Percentiles rank a stretch among this genome's conserved stretches.
phyloP scores from a whole-genome alignment of 345 rosid genomes.

The Ailanthus altissimus region DNA sequence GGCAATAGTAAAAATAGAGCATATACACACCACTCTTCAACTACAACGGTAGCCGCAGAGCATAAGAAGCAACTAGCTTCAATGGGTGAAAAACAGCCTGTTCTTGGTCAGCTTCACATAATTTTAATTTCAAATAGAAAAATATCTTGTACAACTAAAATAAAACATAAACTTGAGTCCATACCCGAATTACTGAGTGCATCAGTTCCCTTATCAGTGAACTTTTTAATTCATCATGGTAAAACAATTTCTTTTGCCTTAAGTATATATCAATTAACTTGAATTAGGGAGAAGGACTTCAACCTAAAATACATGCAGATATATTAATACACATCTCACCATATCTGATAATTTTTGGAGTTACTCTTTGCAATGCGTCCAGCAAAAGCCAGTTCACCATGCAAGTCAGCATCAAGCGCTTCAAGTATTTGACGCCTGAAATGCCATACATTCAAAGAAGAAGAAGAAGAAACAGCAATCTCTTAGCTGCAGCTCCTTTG shows the following conservation, averaged over 20 bases:
- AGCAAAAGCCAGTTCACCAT: slow-evolving; percentile 57
- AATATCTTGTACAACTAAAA: not conserved
- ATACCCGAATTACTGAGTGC: not conserved
- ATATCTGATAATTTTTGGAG: slow-evolving; percentile 86
- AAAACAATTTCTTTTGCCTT: not conserved
- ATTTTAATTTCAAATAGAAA: not conserved
- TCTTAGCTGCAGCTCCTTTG: not conserved
- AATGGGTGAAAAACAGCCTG: not conserved
- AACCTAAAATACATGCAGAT: not conserved
- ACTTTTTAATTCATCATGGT: not conserved
- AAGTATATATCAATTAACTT: not conserved
- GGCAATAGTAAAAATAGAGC: too few relatives aligned
- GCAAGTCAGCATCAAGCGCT: slow-evolving; percentile 46
- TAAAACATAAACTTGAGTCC: not conserved
- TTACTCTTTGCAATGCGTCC: slow-evolving; percentile 58
- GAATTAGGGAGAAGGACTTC: not conserved
- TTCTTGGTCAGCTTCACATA: not conserved
- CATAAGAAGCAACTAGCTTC: too few relatives aligned
- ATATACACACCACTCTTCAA: too few relatives aligned
- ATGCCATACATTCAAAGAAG: slow-evolving; percentile 77
- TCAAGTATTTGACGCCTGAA: slow-evolving; percentile 77
- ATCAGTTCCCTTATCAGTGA: not conserved
- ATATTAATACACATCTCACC: slow-evolving; percentile 49
- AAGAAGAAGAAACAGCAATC: not conserved
- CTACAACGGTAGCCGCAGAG: too few relatives aligned